Base-by-base conservation (phyloP, 345 rosid genomes). In the Acer saccharum region DNA sequence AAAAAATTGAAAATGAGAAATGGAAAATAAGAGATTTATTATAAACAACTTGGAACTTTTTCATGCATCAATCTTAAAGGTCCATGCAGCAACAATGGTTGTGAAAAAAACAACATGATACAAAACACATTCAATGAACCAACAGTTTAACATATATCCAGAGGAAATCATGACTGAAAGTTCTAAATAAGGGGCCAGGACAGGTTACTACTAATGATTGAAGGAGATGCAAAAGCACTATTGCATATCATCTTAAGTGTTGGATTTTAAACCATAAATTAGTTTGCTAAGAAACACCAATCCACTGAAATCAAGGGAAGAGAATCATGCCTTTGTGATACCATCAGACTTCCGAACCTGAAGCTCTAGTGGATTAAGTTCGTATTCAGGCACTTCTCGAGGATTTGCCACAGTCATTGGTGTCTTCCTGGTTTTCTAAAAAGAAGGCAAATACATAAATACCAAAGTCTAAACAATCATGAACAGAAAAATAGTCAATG, bases 361-460 rank as follows among this genome's bases (percentile, higher is more conserved):
- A 83, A 96, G 90, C 83, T 96, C 99, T 18, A 89, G 82, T 23
- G 99, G 99, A 76, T 92, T 91, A 69, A 96, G 98, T 85, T 96
- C 98, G 65, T 96, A 96, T 76, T 94, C 99, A 5, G 99, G 99
- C 54, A 96, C 89, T 84, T 92, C 97, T 78, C 89, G 84, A 71
- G 99, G 97, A 86, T 94, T 90, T 7, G 94, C 83, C 66, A 96
- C 98, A 9, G 94, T 50, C 99, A 96, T 96, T 12, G 99, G 99
- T 18, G 99, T 96, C 84, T 85, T 94, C 88, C 92, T 94, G 69
- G 88, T 90, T 91, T 94, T 94, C 99, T 96, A 83, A 66, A 82
- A 43, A 62, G 71, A 81, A 43, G 50, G 69, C 11, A 76, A 48
- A 65, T 65, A 76, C 54, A 74, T 69, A 29, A 77, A 65, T 46